phyloP scores from a whole-genome alignment of 768 basidiomycete genomes.

The Macrolepiota fuliginosa region DNA sequence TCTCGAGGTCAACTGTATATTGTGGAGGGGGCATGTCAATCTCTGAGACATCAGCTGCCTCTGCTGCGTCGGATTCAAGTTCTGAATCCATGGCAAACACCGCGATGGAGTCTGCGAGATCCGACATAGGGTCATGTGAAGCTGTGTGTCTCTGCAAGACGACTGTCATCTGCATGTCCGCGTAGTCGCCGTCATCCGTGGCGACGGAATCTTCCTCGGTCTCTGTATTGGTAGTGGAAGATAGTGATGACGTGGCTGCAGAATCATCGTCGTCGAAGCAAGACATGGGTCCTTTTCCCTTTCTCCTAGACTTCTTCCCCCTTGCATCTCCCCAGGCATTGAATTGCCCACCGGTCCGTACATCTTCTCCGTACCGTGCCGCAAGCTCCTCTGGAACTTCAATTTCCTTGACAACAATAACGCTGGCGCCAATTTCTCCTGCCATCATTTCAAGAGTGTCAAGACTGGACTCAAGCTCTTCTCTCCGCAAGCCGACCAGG shows the following conservation, averaged over 20 bases:
- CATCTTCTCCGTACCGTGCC: slow-evolving; percentile 16
- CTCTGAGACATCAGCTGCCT: slow-evolving; percentile 22
- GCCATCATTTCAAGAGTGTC: slow-evolving; percentile 94
- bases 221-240: slow-evolving; percentile 24
- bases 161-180: slow-evolving; percentile 29
- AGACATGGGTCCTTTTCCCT: slow-evolving; percentile 31
- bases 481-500: slow-evolving; percentile 72
- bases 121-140: slow-evolving; percentile 16
- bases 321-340: slow-evolving; percentile 26
- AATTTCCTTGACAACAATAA: slow-evolving; percentile 88
- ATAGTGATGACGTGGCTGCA: slow-evolving; percentile 13
- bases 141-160: slow-evolving; percentile 23
- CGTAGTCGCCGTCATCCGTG: slow-evolving; percentile 28
- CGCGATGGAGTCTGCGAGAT: slow-evolving; percentile 18
- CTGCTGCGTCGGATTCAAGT: slow-evolving; percentile 25
- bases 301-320: slow-evolving; percentile 36
- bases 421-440: slow-evolving; percentile 87
- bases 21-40: slow-evolving; percentile 16
- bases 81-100: slow-evolving; percentile 53
- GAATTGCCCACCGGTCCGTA: neutral
- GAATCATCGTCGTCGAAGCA: slow-evolving; percentile 21
- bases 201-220: slow-evolving; percentile 42
- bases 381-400: slow-evolving; percentile 63
- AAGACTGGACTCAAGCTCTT: slow-evolving; percentile 77
- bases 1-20: slow-evolving; percentile 58